Base-by-base conservation (phyloP, 176 grass and related monocot genomes). In the Stipa capillata region DNA sequence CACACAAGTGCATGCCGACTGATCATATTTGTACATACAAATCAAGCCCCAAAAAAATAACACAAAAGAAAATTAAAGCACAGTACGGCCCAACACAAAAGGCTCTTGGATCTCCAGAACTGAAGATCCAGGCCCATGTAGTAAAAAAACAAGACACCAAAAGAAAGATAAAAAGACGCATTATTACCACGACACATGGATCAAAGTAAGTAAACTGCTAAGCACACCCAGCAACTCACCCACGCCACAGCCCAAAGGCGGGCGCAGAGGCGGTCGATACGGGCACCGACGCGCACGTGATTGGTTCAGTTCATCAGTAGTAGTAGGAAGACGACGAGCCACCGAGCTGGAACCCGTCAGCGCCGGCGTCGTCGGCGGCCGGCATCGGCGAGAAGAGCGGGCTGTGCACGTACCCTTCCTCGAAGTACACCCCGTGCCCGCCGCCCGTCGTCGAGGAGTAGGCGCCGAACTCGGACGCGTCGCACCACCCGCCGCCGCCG, bases 321-420 rank as follows among this genome's bases (percentile, higher is more conserved):
- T 87, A 99, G 59, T 83, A 94, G 35, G 85, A 87, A 2, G 89
- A 88, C 15, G 95, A 83, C 34, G 96, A 99, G 59, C 92, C 90
- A 5, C 90, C 96, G 73, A 99, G 96, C 88, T 99, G 92, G 87
- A 99, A 99, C 0, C 96, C 92, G 77, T 95, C 96, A 72, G 73
- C 83, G 66, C 69, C 40, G 81, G 83, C 75, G 73, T 99, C 96
- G 57, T 99, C 96, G 21, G 47, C 84, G 41, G 96, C 34, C 0
- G 96, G 96, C 96, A 99, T 99, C 28, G 92, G 96, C 60, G 92
- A 94, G 69, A 99, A 99, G 29, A 99, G 81, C 31, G 96, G 96
- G 88, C 96, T 99, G 74, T 99, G 96, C 84, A 99, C 96, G 73
- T 99, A 95, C 0, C 92, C 96, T 73, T 99, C 96, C 49, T 99